Evolutionary conservation across 495 filamentous ascomycete genomes (phyloP), one percentile per base, ranked within the genome.

Genomic region (Penicillium maclennaniae): DNA sequence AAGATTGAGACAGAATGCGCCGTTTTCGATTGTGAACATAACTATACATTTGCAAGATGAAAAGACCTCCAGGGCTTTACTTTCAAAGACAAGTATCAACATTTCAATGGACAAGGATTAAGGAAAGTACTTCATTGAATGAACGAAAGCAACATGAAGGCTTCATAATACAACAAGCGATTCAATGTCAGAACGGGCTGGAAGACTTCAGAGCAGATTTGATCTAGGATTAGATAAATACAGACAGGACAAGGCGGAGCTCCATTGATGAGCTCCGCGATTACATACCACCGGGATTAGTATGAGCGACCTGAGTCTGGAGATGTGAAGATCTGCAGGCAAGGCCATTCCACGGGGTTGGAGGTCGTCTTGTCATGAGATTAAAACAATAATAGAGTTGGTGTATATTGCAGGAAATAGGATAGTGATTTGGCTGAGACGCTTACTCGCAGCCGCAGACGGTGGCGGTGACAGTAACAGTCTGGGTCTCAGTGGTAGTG

Each of bases 211-310:
- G 52, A 58, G 56, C 61, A 66, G 59, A 58, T 58, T 69, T 69
- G 61, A 67, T 72, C 71, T 71, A 71, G 37, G 66, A 71, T 70
- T 71, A 69, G 41, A 51, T 70, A 67, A 69, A 63, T 72, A 74
- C 71, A 71, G 56, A 53, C 50, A 61, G 47, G 54, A 58, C 53
- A 56, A 23, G 64, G 46, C 38, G 42, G 37, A 47, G 46, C 38
- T 4, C 8, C 8, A 40, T n/a, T 10, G n/a, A 37, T 37, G 34
- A n/a, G 10, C 34, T 40, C 21, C 37, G n/a, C 19, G 16, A 44
- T 37, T 42, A 19, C 23, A 45, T 7, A 41, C 14, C 42, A 45
- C 27, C 41, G 37, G 19, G 38, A 4, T 34, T 14, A 12, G 27
- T 15, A n/a, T 16, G 16, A 7, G 36, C 7, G 38, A 31, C 39